Conservation (phyloP, 495 filamentous ascomycete species). For the Penicillium arizonense region DNA sequence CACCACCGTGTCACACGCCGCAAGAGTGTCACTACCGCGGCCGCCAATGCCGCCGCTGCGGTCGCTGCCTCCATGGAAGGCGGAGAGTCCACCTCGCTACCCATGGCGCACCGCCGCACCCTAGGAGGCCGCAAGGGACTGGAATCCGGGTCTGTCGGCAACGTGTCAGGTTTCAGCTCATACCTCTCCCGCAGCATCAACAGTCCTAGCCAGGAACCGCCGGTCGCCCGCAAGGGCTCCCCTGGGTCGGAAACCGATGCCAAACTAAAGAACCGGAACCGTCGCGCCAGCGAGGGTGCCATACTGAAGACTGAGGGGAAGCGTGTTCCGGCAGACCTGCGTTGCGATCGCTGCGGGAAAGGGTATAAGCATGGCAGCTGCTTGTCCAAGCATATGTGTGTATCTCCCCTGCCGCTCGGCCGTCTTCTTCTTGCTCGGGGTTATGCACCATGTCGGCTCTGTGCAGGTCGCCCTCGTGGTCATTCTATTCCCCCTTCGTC, state of each 20-base stretch:
- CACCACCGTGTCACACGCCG: conserved; percentile 85
- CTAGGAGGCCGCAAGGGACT: conserved; percentile 45
- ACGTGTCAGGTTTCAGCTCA: conserved; percentile 35
- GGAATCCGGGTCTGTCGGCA: conserved; percentile 44
- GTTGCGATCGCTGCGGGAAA: conserved; percentile 98
- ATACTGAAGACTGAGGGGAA: conserved; percentile 75
- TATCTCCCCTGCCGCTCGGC: conserved; percentile 55
- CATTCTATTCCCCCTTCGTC: conserved; percentile 20
- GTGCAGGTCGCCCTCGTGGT: conserved; percentile 49
- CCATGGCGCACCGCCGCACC: conserved; percentile 45
- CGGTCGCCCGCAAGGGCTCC: conserved; percentile 50
- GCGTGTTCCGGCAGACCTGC: conserved; percentile 76
- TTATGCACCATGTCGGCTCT: conserved; percentile 46
- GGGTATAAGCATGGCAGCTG: conserved; percentile 99
- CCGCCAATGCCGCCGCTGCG: conserved; percentile 72
- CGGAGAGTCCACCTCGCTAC: conserved; percentile 40
- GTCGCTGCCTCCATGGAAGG: conserved; percentile 69
- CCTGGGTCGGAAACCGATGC: conserved; percentile 46
- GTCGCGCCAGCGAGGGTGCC: conserved; percentile 85
- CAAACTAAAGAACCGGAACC: conserved; percentile 67
- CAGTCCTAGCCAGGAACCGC: conserved; percentile 50
- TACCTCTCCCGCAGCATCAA: conserved; percentile 49
- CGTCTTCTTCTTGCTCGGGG: conserved; percentile 33
- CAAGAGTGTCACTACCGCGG: conserved; percentile 85
- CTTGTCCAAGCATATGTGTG: conserved; percentile 99